These are phyloP conservation scores for Aethionema arabicum DNA, from an alignment of 345 rosid species.

Conservation along the genomic window DNA sequence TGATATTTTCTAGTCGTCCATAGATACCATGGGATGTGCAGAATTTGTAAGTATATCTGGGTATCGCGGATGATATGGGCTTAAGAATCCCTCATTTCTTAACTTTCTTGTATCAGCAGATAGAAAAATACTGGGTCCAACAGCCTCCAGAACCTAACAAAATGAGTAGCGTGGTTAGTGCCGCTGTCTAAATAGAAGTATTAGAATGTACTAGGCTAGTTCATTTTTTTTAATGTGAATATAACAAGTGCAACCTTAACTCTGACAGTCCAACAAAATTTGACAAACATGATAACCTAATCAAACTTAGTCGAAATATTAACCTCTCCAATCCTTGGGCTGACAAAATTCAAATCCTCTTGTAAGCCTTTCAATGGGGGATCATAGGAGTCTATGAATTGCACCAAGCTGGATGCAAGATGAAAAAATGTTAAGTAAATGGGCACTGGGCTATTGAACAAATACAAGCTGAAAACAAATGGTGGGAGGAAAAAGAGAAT, in stretches of 20 bases:
- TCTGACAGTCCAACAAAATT: slow-evolving; percentile 18
- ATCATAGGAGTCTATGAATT: slow-evolving; percentile 93
- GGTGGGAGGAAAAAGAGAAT: slow-evolving; percentile 14
- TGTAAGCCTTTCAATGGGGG: slow-evolving; percentile 98
- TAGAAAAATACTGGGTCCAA: slow-evolving; percentile 91
- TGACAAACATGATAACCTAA: slow-evolving; percentile 8
- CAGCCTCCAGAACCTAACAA: slow-evolving; percentile 95
- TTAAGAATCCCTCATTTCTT: slow-evolving; percentile 93
- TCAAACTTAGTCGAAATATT: slow-evolving; percentile 26
- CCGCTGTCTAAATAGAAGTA: slow-evolving; percentile 7
- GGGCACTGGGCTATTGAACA: background rate
- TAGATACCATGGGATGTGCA: slow-evolving; percentile 92
- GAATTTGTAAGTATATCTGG: slow-evolving; percentile 98
- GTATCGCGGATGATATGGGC: slow-evolving; percentile 97
- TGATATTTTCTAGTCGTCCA: slow-evolving; percentile 17
- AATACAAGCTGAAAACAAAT: slow-evolving; percentile 10
- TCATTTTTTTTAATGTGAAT: slow-evolving; percentile 4
- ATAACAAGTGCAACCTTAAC: slow-evolving; percentile 14
- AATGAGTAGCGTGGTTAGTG: slow-evolving; percentile 29
- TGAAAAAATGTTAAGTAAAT: slow-evolving; percentile 9
- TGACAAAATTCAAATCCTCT: slow-evolving; percentile 96
- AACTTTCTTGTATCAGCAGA: slow-evolving; percentile 95
- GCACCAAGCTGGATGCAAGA: slow-evolving; percentile 69
- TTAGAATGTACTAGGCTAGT: background rate
- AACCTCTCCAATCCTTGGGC: slow-evolving; percentile 99